Evolutionary conservation across 345 rosid genomes (phyloP).

Genomic region (Euphorbia tirucalli): DNA sequence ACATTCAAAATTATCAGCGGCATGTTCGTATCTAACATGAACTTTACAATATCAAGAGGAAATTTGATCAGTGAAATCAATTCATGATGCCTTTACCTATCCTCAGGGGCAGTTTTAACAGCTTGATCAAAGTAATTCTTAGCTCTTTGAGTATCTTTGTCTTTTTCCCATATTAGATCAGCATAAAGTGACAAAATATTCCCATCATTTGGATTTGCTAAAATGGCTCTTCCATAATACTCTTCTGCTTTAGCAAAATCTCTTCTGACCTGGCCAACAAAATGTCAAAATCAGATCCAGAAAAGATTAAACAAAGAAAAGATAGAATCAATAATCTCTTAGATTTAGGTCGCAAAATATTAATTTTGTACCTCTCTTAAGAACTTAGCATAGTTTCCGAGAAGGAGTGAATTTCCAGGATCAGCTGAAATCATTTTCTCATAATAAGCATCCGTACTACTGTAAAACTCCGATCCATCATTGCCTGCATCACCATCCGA

Average conservation of each 20-base stretch:
- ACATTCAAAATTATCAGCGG: too few relatives aligned
- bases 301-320: background rate
- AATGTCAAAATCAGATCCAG: background rate
- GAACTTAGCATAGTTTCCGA: constrained; percentile 66
- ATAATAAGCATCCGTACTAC: constrained; percentile 56
- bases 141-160: constrained; percentile 50
- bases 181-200: constrained; percentile 53
- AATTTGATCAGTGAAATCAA: too few relatives aligned
- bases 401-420: constrained; percentile 54
- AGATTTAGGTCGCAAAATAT: too few relatives aligned
- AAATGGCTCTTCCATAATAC: constrained; percentile 58
- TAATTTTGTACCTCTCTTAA: constrained; percentile 66
- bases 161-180: constrained; percentile 55
- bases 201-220: constrained; percentile 60
- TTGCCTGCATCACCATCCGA: constrained; percentile 24
- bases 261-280: constrained; percentile 43
- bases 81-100: constrained; percentile 42
- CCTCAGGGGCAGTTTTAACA: constrained; percentile 51
- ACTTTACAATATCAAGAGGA: too few relatives aligned
- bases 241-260: constrained; percentile 63
- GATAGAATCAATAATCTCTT: too few relatives aligned
- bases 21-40: too few relatives aligned
- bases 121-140: constrained; percentile 58
- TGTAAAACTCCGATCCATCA: constrained; percentile 30
- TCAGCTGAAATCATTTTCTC: constrained; percentile 49